A percentile compares a stretch with the other conserved stretches of the same genome.
Conservation (phyloP, 495 filamentous ascomycete species). For the Trypethelium eluteriae region DNA sequence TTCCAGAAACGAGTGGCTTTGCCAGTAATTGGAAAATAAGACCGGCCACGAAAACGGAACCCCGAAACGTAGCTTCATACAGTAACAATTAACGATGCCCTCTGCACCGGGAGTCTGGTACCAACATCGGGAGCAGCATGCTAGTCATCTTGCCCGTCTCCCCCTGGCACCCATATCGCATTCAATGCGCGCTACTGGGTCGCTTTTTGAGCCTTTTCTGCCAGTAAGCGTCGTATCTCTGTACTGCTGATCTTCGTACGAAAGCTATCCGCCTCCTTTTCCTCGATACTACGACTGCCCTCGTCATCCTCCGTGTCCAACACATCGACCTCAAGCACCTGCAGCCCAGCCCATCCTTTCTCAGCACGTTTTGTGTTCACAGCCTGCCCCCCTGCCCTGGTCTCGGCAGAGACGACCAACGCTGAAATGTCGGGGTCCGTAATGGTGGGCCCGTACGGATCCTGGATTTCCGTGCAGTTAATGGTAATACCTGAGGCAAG, state of each 20-base stretch:
- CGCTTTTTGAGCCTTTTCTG: neutral
- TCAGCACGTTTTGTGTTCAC: constrained; percentile 74
- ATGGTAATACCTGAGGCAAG: constrained; percentile 47
- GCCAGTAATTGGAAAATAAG: too few species aligned
- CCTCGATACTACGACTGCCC: constrained; percentile 22
- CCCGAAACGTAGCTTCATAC: too few species aligned
- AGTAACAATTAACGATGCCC: too few species aligned
- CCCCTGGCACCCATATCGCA: neutral
- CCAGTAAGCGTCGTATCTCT: constrained; percentile 20
- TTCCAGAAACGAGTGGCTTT: too few species aligned
- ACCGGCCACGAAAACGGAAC: too few species aligned
- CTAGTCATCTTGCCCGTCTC: neutral
- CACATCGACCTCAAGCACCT: constrained; percentile 88
- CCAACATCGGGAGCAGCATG: neutral
- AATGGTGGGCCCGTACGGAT: constrained; percentile 86
- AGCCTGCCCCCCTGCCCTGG: constrained; percentile 68
- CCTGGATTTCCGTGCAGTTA: constrained; percentile 74
- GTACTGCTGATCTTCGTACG: constrained; percentile 79
- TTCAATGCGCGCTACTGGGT: neutral
- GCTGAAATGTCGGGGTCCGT: constrained; percentile 71
- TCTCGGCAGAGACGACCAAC: constrained; percentile 85
- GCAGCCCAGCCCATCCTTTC: constrained; percentile 67
- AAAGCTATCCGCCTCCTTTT: constrained; percentile 48
- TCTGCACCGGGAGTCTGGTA: too few species aligned
- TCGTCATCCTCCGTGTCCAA: constrained; percentile 60